Evolutionary conservation across 768 basidiomycete species (phyloP).

Genomic region (Austroboletus eburneus): DNA sequence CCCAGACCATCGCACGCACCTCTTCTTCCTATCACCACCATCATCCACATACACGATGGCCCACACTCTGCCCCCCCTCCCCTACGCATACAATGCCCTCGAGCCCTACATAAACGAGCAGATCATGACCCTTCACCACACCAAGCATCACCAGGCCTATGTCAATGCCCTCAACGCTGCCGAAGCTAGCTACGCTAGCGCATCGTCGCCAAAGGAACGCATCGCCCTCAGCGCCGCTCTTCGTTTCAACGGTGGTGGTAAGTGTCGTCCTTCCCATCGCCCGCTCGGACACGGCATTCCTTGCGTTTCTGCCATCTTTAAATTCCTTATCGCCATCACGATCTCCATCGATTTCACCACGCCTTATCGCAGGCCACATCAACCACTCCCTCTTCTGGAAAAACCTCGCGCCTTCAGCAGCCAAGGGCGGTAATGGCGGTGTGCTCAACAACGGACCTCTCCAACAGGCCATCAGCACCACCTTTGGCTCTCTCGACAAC

Average conservation of each 20-base stretch:
- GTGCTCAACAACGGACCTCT: constrained; percentile 57
- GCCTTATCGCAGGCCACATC: constrained; percentile 62
- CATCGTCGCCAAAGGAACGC: constrained; percentile 67
- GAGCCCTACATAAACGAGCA: constrained; percentile 89
- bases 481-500: constrained; percentile 68
- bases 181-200: constrained; percentile 68
- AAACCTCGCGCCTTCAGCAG: constrained; percentile 70
- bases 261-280: constrained; percentile 29
- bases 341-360: background rate
- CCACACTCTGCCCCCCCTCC: constrained; percentile 64
- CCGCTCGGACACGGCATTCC: too few species aligned
- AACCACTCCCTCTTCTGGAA: constrained; percentile 97
- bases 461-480: constrained; percentile 55
- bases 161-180: constrained; percentile 91
- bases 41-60: constrained; percentile 33
- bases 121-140: constrained; percentile 95
- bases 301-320: too few species aligned
- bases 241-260: constrained; percentile 96
- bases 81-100: constrained; percentile 82
- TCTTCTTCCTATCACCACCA: constrained; percentile 4
- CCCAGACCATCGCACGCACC: too few species aligned
- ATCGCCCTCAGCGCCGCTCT: constrained; percentile 88
- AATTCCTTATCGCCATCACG: too few species aligned
- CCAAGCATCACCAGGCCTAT: constrained; percentile 94
- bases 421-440: constrained; percentile 42